Evolutionary conservation across 1,284 basidiomycete species (phyloP).

Genomic region (Ustilago esculenta): DNA sequence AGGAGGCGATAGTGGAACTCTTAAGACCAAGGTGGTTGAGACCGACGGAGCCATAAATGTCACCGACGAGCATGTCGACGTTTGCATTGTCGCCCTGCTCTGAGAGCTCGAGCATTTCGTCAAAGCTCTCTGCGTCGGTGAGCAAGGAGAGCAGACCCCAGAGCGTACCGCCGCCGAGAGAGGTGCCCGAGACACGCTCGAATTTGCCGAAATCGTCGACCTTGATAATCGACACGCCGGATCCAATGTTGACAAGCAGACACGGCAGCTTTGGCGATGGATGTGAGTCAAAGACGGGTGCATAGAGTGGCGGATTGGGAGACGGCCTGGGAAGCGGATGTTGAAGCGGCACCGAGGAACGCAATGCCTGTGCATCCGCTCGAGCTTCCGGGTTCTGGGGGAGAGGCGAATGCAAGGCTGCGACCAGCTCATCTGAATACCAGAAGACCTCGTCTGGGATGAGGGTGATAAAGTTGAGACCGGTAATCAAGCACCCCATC

Average conservation of each 20-base stretch:
- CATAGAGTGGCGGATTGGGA: conserved; percentile 88
- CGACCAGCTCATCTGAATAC: conserved; percentile 95
- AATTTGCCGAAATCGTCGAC: conserved; percentile 94
- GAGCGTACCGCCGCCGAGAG: conserved; percentile 97
- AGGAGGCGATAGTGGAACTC: conserved; percentile 95
- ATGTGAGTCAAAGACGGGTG: conserved; percentile 81
- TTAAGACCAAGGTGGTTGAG: conserved; percentile 77
- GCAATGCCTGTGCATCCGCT: conserved; percentile 45
- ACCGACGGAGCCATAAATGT: conserved; percentile 91
- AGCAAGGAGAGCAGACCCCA: conserved; percentile 95
- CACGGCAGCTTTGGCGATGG: conserved; percentile 86
- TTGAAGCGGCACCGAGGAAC: conserved; percentile 42
- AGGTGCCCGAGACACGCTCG: conserved; percentile 96
- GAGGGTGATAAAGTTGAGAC: conserved; percentile 93
- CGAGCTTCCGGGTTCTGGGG: conserved; percentile 42
- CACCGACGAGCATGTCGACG: conserved; percentile 99
- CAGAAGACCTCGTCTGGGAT: conserved; percentile 98
- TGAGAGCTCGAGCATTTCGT: conserved; percentile 95
- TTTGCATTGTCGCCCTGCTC: conserved; percentile 91
- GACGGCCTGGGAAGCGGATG: conserved; percentile 82
- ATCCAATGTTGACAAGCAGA: conserved; percentile 96
- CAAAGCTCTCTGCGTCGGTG: conserved; percentile 94
- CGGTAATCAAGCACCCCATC: conserved; percentile 98
- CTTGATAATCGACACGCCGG: conserved; percentile 96
- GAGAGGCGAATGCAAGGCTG: conserved; percentile 49